Evolutionary conservation across 257 asterid genomes (phyloP).

Genomic region (Hygrophila difformis): DNA sequence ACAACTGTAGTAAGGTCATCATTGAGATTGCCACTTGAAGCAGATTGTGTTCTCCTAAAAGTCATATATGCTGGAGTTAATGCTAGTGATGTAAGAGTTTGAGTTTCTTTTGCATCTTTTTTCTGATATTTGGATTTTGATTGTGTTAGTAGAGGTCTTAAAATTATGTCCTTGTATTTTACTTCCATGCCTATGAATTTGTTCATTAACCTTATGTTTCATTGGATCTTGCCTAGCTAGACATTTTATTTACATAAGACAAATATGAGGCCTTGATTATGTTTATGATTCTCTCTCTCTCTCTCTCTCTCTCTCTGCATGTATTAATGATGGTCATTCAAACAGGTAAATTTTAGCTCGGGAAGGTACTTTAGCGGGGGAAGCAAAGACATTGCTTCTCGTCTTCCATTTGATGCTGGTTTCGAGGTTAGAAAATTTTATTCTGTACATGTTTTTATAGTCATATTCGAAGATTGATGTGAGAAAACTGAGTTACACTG

Average conservation of each 20-base stretch:
- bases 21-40: conserved; percentile 62
- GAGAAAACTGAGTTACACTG: not conserved
- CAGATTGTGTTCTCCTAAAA: conserved; percentile 77
- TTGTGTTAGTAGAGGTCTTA: conserved; percentile 4
- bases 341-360: conserved; percentile 93
- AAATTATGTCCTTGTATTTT: not conserved
- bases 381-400: conserved; percentile 43
- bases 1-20: conserved; percentile 52
- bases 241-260: conserved; percentile 5
- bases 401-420: conserved; percentile 94
- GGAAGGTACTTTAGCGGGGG: conserved; percentile 80
- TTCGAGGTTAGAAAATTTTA: conserved; percentile 54
- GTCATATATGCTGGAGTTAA: conserved; percentile 94
- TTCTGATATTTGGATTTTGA: conserved; percentile 8
- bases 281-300: not conserved
- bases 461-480: conserved; percentile 4
- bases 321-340: conserved; percentile 16
- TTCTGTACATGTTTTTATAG: not conserved
- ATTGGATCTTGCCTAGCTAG: not conserved
- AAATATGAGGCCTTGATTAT: conserved; percentile 7
- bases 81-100: conserved; percentile 98
- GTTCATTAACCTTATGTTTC: conserved; percentile 2
- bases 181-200: not conserved
- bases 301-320: conserved; percentile 9
- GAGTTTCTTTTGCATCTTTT: too few relatives aligned